Conservation (phyloP, 768 basidiomycete species). For the Rhizopogon vesiculosus region DNA sequence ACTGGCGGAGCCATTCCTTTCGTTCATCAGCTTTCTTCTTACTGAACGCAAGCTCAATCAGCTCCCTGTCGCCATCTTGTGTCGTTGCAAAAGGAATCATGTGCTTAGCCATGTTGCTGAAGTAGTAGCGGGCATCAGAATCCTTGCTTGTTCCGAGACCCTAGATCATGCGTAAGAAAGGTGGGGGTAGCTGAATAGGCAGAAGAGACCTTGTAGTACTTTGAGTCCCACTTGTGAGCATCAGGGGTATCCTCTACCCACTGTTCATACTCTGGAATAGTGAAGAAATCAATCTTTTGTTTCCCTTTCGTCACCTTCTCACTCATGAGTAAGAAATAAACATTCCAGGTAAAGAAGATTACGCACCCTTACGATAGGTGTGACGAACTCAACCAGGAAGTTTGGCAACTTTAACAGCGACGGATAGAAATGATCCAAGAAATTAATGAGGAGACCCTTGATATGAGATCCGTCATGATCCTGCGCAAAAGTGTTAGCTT, state of each 20-base stretch:
- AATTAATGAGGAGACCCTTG: constrained; percentile 98
- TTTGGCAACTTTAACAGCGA: constrained; percentile 86
- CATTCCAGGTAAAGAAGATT: not conserved
- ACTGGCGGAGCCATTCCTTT: constrained; percentile 96
- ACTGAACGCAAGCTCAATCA: constrained; percentile 98
- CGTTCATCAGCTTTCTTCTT: constrained; percentile 99
- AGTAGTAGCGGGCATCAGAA: constrained; percentile 88
- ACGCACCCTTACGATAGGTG: constrained; percentile 91
- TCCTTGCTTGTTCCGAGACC: constrained; percentile 95
- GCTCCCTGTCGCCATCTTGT: constrained; percentile 75
- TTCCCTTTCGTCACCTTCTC: constrained; percentile 72
- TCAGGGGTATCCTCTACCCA: constrained; percentile 82
- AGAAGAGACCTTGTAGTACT: constrained; percentile 89
- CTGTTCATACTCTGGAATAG: constrained; percentile 92
- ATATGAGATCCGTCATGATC: constrained; percentile 99
- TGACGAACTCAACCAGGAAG: constrained; percentile 97
- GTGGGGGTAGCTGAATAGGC: not conserved
- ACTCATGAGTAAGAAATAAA: not conserved
- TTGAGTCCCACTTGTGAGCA: constrained; percentile 79
- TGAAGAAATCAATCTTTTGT: constrained; percentile 85
- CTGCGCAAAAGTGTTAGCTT: constrained; percentile 33
- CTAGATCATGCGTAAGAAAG: constrained; percentile 34
- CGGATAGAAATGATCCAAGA: constrained; percentile 94
- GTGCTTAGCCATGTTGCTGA: constrained; percentile 87
- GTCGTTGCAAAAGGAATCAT: constrained; percentile 88